Conservation (phyloP, 305 asterid genomes). For the Fraxinus albicans region DNA sequence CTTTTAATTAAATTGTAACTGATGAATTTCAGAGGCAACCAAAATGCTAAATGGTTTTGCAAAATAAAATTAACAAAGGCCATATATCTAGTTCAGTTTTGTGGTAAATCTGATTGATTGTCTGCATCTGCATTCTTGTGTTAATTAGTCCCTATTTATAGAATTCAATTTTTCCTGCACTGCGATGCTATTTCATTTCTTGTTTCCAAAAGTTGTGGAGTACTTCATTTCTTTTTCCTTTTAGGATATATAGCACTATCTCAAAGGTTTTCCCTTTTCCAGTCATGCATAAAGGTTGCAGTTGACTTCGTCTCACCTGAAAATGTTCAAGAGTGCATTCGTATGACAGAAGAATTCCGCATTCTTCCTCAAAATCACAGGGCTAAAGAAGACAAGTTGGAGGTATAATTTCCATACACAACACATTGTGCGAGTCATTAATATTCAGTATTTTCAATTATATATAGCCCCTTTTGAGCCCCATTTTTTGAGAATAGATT, state of each 20-base stretch:
- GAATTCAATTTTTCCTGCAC: not conserved
- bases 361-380: conserved; percentile 54
- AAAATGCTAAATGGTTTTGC: not conserved
- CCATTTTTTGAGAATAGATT: not conserved
- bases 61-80: not conserved
- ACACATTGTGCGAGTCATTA: not conserved
- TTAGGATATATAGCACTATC: not conserved
- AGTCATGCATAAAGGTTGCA: conserved; percentile 79
- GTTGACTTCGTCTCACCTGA: conserved; percentile 70
- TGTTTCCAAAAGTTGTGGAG: not conserved
- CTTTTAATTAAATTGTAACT: not conserved
- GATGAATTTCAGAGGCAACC: not conserved
- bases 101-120: not conserved
- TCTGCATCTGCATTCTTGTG: not conserved
- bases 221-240: not conserved
- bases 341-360: conserved; percentile 55
- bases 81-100: not conserved
- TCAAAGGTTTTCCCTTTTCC: conserved; percentile 11
- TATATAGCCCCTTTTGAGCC: not conserved
- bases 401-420: conserved; percentile 34
- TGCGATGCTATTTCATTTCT: not conserved
- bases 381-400: conserved; percentile 66
- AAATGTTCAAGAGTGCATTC: conserved; percentile 54
- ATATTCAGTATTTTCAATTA: not conserved
- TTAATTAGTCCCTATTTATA: not conserved